phyloP scores from a whole-genome alignment of 1,284 basidiomycete species.

The Neonothopanus nambi region DNA sequence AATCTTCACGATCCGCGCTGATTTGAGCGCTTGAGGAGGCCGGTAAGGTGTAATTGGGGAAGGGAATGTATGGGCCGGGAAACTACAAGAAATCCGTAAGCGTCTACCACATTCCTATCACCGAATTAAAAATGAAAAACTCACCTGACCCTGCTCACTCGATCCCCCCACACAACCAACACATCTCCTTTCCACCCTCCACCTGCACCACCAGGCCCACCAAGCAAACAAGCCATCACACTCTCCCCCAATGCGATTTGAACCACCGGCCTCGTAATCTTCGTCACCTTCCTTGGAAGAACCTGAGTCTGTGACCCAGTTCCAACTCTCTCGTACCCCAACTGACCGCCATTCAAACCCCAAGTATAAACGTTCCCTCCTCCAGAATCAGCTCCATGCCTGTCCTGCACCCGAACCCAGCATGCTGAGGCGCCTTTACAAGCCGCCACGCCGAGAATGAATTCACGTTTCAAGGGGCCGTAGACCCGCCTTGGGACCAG shows the following conservation, averaged over 20 bases:
- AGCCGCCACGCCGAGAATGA: conserved; percentile 83
- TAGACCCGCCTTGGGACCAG: conserved; percentile 24
- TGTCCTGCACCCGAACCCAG: conserved; percentile 60
- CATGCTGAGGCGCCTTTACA: conserved; percentile 88
- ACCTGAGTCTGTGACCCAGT: conserved; percentile 11
- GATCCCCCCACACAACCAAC: conserved; percentile 49
- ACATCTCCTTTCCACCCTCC: conserved; percentile 59
- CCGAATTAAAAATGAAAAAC: conserved; percentile 20
- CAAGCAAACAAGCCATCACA: conserved; percentile 15
- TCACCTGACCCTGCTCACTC: conserved; percentile 68
- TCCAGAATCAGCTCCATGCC: conserved; percentile 25
- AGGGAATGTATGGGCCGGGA: conserved; percentile 70
- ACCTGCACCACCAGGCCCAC: conserved; percentile 50
- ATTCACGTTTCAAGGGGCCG: conserved; percentile 80
- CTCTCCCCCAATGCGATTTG: conserved; percentile 73
- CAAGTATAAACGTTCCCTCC: conserved; percentile 83
- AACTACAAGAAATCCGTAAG: conserved; percentile 40
- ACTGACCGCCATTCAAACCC: conserved; percentile 94
- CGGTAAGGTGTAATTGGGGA: conserved; percentile 77
- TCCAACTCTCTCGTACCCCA: conserved; percentile 53
- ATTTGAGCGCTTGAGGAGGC: conserved; percentile 72
- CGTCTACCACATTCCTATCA: conserved; percentile 5
- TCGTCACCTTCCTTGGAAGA: conserved; percentile 82
- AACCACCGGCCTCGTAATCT: conserved; percentile 69
- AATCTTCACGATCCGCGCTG: conserved; percentile 79